Percentiles rank a stretch among this genome's conserved stretches.
Conservation (phyloP, 2,329 filamentous ascomycete species). For the Claviceps digitariae region DNA sequence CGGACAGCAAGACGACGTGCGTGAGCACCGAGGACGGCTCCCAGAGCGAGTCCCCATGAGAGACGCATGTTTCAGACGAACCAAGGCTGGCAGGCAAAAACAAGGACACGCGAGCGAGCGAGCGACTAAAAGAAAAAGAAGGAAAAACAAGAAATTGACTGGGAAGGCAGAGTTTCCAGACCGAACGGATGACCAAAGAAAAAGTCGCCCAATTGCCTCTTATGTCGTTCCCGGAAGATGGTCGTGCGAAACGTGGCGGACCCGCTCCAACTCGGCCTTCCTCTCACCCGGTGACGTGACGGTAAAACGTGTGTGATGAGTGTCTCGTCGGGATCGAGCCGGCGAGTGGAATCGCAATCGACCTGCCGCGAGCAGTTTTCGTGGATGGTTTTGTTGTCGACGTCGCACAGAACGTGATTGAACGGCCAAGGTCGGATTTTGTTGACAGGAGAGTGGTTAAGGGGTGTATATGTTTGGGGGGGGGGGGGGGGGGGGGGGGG, state of each 20-base stretch:
- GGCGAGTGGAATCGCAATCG: neutral
- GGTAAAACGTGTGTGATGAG: neutral
- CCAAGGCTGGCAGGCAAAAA: conserved; percentile 1
- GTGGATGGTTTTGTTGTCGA: neutral
- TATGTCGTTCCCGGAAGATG: neutral
- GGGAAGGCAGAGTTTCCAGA: neutral
- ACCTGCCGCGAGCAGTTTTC: neutral
- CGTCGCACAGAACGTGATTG: neutral
- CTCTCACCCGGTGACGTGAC: neutral
- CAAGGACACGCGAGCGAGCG: neutral
- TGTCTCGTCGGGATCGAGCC: neutral
- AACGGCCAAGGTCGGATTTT: neutral
- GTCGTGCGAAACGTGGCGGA: neutral
- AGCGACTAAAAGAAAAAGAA: too few relatives aligned
- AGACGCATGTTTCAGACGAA: conserved; percentile 10
- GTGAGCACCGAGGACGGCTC: conserved; percentile 11
- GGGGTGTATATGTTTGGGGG: too few relatives aligned
- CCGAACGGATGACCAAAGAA: neutral
- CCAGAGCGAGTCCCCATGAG: conserved; percentile 11
- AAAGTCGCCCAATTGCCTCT: neutral
- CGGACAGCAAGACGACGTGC: conserved; percentile 4
- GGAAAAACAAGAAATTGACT: neutral
- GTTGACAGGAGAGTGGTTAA: neutral
- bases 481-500: neutral
- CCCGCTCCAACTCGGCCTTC: neutral